These are phyloP conservation scores for Ustilago sp. DNA, from an alignment of 1,284 basidiomycete genomes.

Conservation along the genomic window DNA sequence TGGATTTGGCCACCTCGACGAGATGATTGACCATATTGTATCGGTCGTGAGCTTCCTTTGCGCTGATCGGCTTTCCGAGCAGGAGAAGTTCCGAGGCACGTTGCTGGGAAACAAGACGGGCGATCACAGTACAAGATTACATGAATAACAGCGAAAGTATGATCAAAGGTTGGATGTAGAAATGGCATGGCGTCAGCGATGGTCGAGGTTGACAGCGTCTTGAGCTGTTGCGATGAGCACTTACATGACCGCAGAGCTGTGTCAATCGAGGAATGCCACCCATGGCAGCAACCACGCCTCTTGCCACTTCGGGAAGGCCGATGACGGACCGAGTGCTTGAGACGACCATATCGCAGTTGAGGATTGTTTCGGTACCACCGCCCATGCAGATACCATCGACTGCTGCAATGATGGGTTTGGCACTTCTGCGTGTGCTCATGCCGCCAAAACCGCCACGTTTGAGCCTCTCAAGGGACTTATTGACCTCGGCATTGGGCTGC, in stretches of 20 bases:
- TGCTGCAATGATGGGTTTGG: slow-evolving; percentile 84
- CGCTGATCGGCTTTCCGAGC: slow-evolving; percentile 77
- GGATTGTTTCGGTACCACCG: slow-evolving; percentile 81
- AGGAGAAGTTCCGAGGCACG: slow-evolving; percentile 82
- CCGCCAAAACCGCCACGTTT: slow-evolving; percentile 79
- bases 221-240: background rate
- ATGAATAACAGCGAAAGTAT: background rate
- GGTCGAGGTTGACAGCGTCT: background rate
- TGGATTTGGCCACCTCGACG: slow-evolving; percentile 72
- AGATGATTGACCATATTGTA: slow-evolving; percentile 75
- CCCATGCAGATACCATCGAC: slow-evolving; percentile 84
- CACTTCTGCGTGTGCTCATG: slow-evolving; percentile 75
- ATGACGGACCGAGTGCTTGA: slow-evolving; percentile 79
- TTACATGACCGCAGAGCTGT: slow-evolving; percentile 57
- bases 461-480: slow-evolving; percentile 29
- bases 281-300: slow-evolving; percentile 80
- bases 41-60: slow-evolving; percentile 77
- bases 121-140: background rate
- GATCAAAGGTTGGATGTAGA: background rate
- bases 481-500: slow-evolving; percentile 39
- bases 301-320: slow-evolving; percentile 82
- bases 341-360: slow-evolving; percentile 87
- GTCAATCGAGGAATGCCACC: slow-evolving; percentile 75
- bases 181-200: background rate
- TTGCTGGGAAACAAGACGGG: slow-evolving; percentile 69